A percentile compares a stretch with the other conserved stretches of the same genome.
Conservation (phyloP, 305 asterid genomes). For the Andrographis paniculata region DNA sequence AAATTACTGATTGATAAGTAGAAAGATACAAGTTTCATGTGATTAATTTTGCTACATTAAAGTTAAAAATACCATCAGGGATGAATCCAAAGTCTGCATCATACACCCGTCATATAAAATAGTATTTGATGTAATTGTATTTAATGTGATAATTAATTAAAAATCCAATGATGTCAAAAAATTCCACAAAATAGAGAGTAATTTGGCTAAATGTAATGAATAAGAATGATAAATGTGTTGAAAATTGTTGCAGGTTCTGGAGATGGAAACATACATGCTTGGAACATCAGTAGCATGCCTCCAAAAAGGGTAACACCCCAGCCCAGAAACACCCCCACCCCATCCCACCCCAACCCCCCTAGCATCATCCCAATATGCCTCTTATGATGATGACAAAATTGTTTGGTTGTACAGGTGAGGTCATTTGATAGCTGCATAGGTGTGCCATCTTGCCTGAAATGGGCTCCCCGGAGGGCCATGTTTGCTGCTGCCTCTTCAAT, state of each 20-base stretch:
- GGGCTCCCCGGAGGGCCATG: constrained; percentile 82
- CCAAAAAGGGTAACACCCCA: constrained; percentile 45
- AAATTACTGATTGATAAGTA: not conserved
- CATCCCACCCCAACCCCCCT: not conserved
- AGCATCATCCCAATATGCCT: not conserved
- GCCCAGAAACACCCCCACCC: not conserved
- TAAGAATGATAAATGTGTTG: constrained; percentile 11
- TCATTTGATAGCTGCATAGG: constrained; percentile 65
- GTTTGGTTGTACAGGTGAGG: constrained; percentile 34
- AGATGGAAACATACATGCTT: constrained; percentile 77
- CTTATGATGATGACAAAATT: not conserved
- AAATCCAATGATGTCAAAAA: too few relatives aligned
- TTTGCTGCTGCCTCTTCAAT: constrained; percentile 69
- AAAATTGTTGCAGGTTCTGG: constrained; percentile 63
- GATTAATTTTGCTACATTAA: too few relatives aligned
- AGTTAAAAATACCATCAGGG: too few relatives aligned
- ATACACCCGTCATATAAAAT: too few relatives aligned
- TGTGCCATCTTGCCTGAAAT: constrained; percentile 53
- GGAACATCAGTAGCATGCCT: constrained; percentile 52
- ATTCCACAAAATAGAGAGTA: too few relatives aligned
- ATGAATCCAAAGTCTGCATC: not conserved
- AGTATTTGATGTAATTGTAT: too few relatives aligned
- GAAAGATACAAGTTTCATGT: not conserved
- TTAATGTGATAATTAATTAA: too few relatives aligned
- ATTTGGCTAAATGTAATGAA: too few relatives aligned